A percentile compares a stretch with the other conserved stretches of the same genome.
phyloP scores from a whole-genome alignment of 805 yeast genomes.

The Starmera pachycereana region DNA sequence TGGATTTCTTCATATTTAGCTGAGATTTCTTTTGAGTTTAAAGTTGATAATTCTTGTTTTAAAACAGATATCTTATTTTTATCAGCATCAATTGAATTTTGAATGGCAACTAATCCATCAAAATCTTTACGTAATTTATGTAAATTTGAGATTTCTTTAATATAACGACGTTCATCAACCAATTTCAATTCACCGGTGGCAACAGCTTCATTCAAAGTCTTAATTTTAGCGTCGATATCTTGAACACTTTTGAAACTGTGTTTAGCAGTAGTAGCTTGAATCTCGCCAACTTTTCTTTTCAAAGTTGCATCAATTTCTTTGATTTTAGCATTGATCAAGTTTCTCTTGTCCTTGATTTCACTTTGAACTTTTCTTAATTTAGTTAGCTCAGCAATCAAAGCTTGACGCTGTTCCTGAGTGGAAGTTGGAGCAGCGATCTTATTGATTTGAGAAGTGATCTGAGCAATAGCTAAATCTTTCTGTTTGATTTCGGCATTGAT shows the following conservation, averaged over 20 bases:
- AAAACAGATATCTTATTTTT: slow-evolving; percentile 65
- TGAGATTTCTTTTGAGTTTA: slow-evolving; percentile 54
- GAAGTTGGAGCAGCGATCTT: slow-evolving; percentile 39
- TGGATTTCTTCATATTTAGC: slow-evolving; percentile 59
- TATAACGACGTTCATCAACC: slow-evolving; percentile 80
- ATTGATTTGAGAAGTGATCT: slow-evolving; percentile 45
- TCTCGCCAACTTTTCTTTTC: slow-evolving; percentile 67
- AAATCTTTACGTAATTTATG: slow-evolving; percentile 77
- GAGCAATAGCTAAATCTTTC: slow-evolving; percentile 43
- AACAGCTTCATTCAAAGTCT: slow-evolving; percentile 59
- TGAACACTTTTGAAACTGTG: slow-evolving; percentile 54
- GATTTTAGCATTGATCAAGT: slow-evolving; percentile 49
- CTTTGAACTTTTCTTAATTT: slow-evolving; percentile 36
- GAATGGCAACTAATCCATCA: slow-evolving; percentile 60
- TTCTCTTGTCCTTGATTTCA: slow-evolving; percentile 35
- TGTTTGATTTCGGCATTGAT: slow-evolving; percentile 53
- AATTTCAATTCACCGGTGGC: slow-evolving; percentile 73
- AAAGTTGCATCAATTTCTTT: slow-evolving; percentile 56
- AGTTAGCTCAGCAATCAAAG: slow-evolving; percentile 37
- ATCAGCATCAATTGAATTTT: slow-evolving; percentile 70
- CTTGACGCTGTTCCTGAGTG: slow-evolving; percentile 42
- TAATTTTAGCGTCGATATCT: slow-evolving; percentile 61
- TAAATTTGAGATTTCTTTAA: slow-evolving; percentile 78
- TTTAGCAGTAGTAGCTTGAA: slow-evolving; percentile 63
- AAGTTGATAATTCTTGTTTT: slow-evolving; percentile 51